Evolutionary conservation across 106 monocot genomes (phyloP).

Genomic region (Narthecium ossifragum): DNA sequence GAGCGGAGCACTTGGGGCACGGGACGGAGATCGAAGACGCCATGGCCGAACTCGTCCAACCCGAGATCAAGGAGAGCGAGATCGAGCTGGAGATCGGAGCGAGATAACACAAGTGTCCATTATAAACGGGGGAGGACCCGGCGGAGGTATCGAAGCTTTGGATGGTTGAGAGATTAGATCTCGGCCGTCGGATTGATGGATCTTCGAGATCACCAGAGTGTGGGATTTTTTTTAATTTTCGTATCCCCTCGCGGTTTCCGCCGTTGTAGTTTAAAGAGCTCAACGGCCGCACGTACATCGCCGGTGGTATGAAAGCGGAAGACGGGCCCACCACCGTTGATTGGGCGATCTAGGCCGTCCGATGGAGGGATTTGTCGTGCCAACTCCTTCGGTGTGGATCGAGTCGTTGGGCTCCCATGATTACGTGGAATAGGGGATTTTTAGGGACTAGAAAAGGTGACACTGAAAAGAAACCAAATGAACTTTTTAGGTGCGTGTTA

Average conservation of each 20-base stretch:
- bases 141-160: constrained; percentile 22
- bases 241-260: too few species aligned
- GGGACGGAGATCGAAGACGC: constrained; percentile 28
- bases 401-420: background rate
- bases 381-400: background rate
- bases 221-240: too few species aligned
- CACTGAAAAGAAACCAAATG: background rate
- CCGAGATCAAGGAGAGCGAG: constrained; percentile 3
- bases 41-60: constrained; percentile 2
- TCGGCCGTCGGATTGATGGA: background rate
- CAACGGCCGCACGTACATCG: too few species aligned
- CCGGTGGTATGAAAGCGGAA: too few species aligned
- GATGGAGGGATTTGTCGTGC: background rate
- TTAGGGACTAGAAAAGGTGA: background rate
- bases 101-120: too few species aligned
- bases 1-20: constrained; percentile 26
- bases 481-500: background rate
- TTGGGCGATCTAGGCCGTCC: background rate
- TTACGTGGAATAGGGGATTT: background rate
- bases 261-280: too few species aligned
- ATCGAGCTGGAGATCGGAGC: background rate
- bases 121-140: background rate
- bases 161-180: constrained; percentile 5
- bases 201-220: background rate
- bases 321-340: too few species aligned